Base-by-base conservation (phyloP, 2,329 filamentous ascomycete genomes). In the Cordyceps fumosorosea region DNA sequence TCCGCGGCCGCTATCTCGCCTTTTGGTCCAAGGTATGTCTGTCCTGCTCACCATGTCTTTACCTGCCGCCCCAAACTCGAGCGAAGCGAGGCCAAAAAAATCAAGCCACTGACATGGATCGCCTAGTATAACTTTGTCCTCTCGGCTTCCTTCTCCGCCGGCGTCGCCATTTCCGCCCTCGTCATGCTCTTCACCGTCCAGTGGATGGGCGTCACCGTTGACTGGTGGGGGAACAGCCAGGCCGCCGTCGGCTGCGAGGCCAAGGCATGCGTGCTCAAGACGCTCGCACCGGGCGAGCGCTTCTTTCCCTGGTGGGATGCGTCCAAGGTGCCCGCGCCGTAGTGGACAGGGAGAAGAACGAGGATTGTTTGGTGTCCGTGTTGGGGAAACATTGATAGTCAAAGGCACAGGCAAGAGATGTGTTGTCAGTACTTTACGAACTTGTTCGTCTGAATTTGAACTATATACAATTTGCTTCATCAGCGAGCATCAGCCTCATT, bases 161-260 rank as follows among this genome's bases (percentile, higher is more conserved):
- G 73, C 1, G 74, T 82, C 18, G 79, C 79, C n/a, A 70, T 82
- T 47, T 71, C 78, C 0, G 79, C 71, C 10, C 72, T 82, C 26
- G 62, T 82, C 55, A 77, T 80, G 50, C 78, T 82, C 70, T 82
- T 82, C 64, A 73, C 75, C 7, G 68, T 82, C 2, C 73, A 78
- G 64, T 79, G 74, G 65, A 68, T 69, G 1, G 68, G 70, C 5
- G 65, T 74, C 1, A 67, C 70, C 18, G 47, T 81, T 22, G 65
- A 74, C 11, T 81, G 78, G 79, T 80, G 78, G 78, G 79, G 79
- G 1, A 80, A 79, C 65, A 69, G 22, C 16, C 65, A 67, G 47
- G 59, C 64, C 3, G 58, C 37, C 26, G 60, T 37, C 18, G 69
- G 69, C 3, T 71, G 69, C 53, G 69, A 71, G 62, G 67, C 63